Percentiles rank a stretch among this genome's conserved stretches.
Evolutionary conservation across 2,329 filamentous ascomycete genomes (phyloP).

Genomic region (Cladosporium sp.): DNA sequence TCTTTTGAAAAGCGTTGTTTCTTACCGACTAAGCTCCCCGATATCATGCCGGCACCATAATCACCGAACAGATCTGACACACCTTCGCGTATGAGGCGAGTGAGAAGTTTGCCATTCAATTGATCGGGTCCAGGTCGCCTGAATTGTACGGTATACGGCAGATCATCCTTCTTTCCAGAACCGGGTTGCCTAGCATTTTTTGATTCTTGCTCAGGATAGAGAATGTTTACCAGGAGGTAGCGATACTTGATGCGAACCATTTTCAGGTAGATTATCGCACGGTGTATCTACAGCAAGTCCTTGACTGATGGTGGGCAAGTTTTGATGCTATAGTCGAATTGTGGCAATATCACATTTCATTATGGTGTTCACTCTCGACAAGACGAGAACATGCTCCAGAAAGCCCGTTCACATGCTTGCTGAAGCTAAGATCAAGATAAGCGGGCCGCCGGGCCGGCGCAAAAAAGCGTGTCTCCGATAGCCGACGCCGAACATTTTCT

Average conservation of each 20-base stretch:
- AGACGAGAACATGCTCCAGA: neutral
- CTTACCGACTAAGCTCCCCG: slow-evolving; percentile 64
- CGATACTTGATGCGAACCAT: slow-evolving; percentile 98
- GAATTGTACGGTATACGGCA: slow-evolving; percentile 64
- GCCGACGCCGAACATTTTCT: slow-evolving; percentile 6
- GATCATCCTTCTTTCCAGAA: slow-evolving; percentile 35
- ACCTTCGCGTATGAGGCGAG: slow-evolving; percentile 66
- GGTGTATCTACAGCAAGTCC: no score
- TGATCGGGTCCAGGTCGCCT: slow-evolving; percentile 73
- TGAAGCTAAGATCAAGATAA: neutral
- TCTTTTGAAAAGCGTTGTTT: neutral
- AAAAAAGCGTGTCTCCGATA: slow-evolving; percentile 2
- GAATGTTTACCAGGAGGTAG: slow-evolving; percentile 89
- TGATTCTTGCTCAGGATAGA: slow-evolving; percentile 65
- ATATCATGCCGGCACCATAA: slow-evolving; percentile 73
- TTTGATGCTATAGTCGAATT: no score
- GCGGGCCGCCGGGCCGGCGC: slow-evolving; percentile 5
- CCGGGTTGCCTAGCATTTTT: slow-evolving; percentile 25
- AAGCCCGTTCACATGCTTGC: slow-evolving; percentile 8
- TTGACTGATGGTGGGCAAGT: no score
- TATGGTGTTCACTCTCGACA: neutral
- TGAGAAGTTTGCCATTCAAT: slow-evolving; percentile 62
- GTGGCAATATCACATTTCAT: neutral
- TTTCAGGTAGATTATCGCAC: neutral
- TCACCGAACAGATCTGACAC: slow-evolving; percentile 78